A percentile compares a stretch with the other conserved stretches of the same genome.
Evolutionary conservation across 495 filamentous ascomycete genomes (phyloP).

Genomic region (Aspergillus diversus): DNA sequence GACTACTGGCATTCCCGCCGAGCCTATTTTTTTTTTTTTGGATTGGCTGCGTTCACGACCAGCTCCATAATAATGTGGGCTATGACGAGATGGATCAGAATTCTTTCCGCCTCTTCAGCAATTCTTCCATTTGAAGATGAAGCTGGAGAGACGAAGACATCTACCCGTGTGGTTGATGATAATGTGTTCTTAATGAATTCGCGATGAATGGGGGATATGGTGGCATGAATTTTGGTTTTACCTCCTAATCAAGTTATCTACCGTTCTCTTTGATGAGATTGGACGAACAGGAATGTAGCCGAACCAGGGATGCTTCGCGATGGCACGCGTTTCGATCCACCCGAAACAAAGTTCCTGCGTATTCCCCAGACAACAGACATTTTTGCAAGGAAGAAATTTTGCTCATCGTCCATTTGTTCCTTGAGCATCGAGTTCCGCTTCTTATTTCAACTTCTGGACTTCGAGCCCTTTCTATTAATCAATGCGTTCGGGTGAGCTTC

Average conservation of each 20-base stretch:
- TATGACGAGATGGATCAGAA: constrained; percentile 6
- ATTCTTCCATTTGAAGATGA: background rate
- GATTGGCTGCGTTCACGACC: constrained; percentile 2
- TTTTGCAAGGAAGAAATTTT: constrained; percentile 12
- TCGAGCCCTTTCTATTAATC: constrained; percentile 7
- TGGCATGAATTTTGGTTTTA: no score
- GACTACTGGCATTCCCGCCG: constrained; percentile 6
- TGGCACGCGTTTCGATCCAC: constrained; percentile 24
- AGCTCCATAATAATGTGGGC: background rate
- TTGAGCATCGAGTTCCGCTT: background rate
- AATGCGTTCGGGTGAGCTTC: constrained; percentile 2
- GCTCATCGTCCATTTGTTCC: background rate
- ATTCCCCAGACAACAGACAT: constrained; percentile 18
- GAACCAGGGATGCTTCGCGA: constrained; percentile 22
- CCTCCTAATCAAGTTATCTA: background rate
- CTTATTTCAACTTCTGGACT: background rate
- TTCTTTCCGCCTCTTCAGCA: background rate
- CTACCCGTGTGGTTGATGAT: background rate
- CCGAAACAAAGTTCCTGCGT: constrained; percentile 9
- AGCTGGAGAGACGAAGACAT: background rate
- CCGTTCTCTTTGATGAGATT: background rate
- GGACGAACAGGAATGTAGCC: constrained; percentile 8
- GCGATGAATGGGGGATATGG: no score
- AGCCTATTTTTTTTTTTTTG: constrained; percentile 4
- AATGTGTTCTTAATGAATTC: background rate